Base-by-base conservation (phyloP, 1,139 yeast genomes). In the Suhomyces ambrosiae region DNA sequence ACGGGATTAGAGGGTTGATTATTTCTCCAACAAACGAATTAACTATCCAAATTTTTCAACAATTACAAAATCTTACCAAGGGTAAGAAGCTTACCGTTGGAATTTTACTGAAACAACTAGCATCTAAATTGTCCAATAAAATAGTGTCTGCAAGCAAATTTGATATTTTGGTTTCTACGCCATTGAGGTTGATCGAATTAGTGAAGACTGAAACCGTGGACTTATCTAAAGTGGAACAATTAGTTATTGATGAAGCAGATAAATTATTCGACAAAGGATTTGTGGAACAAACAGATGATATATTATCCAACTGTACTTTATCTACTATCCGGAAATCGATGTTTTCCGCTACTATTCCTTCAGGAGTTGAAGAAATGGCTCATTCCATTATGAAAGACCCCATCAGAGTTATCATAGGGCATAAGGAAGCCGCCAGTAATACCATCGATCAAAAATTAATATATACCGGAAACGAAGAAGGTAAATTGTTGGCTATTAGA, bases 171-270 rank as follows among this genome's bases (percentile, higher is more conserved):
- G 85, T 94, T 4, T 69, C 95, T 1, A 94, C 98, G 0, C 99
- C 99, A 3, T 70, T 88, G 52, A 72, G 97, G 52, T 74, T 92
- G 45, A 84, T 92, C 31, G 96, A 89, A 49, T 71, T 87, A 32
- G 78, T 88, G 25, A 79, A 83, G 44, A 71, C 71, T 36, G 87
- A 76, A 27, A 67, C 71, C 12, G 60, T 71, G 3, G 83, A 81
- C 51, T 68, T 92, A 35, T 64, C 80, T 2, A 67, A 67, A 27
- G 89, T 90, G 12, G 82, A 83, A 48, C 83, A 81, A 54, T 65
- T 92, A 38, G 76, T 92, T 12, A 80, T 94, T 50, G 99, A 94
- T 70, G 99, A 92, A 65, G 97, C 97, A 4, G 99, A 94, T 69
- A 86, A 87, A 53, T 68, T 94, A 38, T 87, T 94, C 53, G 97